Conservation (phyloP, 2,329 filamentous ascomycete genomes). For the Ophiostoma ulmi region DNA sequence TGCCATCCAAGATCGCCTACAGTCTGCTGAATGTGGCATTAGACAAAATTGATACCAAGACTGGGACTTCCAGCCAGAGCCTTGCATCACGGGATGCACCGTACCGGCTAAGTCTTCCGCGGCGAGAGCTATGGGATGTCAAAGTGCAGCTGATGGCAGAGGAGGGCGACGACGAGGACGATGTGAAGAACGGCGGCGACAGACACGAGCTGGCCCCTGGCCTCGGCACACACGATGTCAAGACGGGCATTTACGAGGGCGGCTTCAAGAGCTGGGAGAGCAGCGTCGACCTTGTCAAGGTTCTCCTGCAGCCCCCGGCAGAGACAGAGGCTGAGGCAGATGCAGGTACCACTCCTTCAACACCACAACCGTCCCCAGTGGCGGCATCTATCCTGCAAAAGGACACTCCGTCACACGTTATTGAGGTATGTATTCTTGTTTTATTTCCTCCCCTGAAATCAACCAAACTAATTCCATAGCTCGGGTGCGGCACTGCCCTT, state of each 20-base stretch:
- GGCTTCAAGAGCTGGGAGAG: slow-evolving; percentile 91
- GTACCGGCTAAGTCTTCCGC: slow-evolving; percentile 51
- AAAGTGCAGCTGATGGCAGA: slow-evolving; percentile 75
- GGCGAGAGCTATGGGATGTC: slow-evolving; percentile 76
- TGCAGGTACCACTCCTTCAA: slow-evolving; percentile 22
- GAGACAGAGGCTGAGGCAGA: slow-evolving; percentile 30
- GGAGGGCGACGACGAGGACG: slow-evolving; percentile 55
- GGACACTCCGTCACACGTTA: slow-evolving; percentile 40
- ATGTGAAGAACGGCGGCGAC: slow-evolving; percentile 34
- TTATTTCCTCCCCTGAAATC: not conserved
- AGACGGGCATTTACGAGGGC: slow-evolving; percentile 77
- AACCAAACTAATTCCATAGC: slow-evolving; percentile 39
- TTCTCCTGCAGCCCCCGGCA: slow-evolving; percentile 45
- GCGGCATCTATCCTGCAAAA: slow-evolving; percentile 27
- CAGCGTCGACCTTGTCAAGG: slow-evolving; percentile 70
- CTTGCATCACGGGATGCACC: not conserved
- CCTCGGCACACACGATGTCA: slow-evolving; percentile 67
- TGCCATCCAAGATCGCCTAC: slow-evolving; percentile 73
- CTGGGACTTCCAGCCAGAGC: not conserved
- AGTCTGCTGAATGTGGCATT: slow-evolving; percentile 55
- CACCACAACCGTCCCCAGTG: slow-evolving; percentile 18
- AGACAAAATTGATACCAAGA: slow-evolving; percentile 30
- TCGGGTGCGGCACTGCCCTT: slow-evolving; percentile 73
- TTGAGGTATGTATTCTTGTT: slow-evolving; percentile 44
- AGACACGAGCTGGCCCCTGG: slow-evolving; percentile 41